Evolutionary conservation across 2,329 filamentous ascomycete species (phyloP).

Genomic region (Zelopaecilomyces penicillatus): DNA sequence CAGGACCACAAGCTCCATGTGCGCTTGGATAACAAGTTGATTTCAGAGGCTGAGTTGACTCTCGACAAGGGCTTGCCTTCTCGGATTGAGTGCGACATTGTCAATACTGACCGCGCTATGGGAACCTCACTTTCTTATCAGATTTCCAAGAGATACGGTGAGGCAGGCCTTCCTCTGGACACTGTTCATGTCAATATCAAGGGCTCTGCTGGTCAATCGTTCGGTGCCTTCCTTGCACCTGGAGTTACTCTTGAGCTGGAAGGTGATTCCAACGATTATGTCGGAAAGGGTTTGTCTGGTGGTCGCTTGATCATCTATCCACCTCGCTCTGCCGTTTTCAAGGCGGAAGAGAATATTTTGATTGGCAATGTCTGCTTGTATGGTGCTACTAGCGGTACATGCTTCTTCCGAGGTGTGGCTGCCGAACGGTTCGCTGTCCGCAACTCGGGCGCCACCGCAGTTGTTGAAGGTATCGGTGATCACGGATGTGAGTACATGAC

Average conservation of each 20-base stretch:
- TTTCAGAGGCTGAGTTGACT: conserved; percentile 88
- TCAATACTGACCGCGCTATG: conserved; percentile 92
- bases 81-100: conserved; percentile 88
- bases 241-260: conserved; percentile 93
- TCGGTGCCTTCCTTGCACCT: conserved; percentile 86
- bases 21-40: conserved; percentile 92
- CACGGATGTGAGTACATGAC: conserved; percentile 99
- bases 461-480: conserved; percentile 93
- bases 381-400: conserved; percentile 81
- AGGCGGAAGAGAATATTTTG: conserved; percentile 91
- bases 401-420: conserved; percentile 94
- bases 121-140: conserved; percentile 94
- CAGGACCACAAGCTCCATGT: conserved; percentile 92
- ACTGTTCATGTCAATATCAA: conserved; percentile 96
- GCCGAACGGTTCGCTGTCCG: conserved; percentile 94
- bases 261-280: conserved; percentile 93
- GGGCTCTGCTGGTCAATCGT: conserved; percentile 92
- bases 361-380: conserved; percentile 94
- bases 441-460: conserved; percentile 92
- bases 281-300: conserved; percentile 90
- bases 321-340: conserved; percentile 81
- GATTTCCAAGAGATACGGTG: conserved; percentile 85
- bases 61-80: conserved; percentile 90
- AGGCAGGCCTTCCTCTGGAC: conserved; percentile 80
- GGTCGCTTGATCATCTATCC: conserved; percentile 91